These are phyloP conservation scores for Heliocybe sulcata DNA, from an alignment of 1,284 basidiomycete species.

Conservation along the genomic window DNA sequence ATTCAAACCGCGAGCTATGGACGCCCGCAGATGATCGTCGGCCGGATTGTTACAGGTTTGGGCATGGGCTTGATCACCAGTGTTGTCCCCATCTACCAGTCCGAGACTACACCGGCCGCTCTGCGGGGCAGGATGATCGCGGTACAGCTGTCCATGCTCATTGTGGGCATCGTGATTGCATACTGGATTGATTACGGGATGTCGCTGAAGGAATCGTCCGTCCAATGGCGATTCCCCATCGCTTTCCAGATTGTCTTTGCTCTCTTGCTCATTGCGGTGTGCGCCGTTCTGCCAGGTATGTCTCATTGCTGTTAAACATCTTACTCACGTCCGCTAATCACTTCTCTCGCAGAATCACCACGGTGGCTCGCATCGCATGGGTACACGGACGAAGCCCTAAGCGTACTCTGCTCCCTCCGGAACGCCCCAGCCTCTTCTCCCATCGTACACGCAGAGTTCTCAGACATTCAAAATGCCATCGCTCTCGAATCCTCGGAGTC, in stretches of 20 bases:
- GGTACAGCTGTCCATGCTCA: conserved; percentile 37
- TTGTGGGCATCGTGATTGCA: not conserved
- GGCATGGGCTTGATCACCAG: conserved; percentile 52
- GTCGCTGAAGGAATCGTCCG: not conserved
- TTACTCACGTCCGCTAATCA: not conserved
- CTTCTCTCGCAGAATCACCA: not conserved
- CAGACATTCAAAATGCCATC: not conserved
- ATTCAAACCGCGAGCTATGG: not conserved
- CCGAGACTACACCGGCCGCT: conserved; percentile 60
- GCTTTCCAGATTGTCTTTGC: not conserved
- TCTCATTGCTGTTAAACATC: not conserved
- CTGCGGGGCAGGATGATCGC: conserved; percentile 74
- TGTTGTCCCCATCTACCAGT: conserved; percentile 67
- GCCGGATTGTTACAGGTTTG: conserved; percentile 57
- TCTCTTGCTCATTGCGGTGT: not conserved
- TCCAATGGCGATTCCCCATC: not conserved
- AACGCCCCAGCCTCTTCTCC: not conserved
- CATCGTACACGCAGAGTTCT: not conserved
- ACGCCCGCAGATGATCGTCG: conserved; percentile 40
- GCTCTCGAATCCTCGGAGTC: not conserved
- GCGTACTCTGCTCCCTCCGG: not conserved
- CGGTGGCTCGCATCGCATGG: not conserved
- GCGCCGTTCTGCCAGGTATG: not conserved
- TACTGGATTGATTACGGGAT: not conserved
- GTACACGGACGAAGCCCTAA: not conserved